Evolutionary conservation across 768 basidiomycete genomes (phyloP).

Genomic region (Tylopilus felleus): DNA sequence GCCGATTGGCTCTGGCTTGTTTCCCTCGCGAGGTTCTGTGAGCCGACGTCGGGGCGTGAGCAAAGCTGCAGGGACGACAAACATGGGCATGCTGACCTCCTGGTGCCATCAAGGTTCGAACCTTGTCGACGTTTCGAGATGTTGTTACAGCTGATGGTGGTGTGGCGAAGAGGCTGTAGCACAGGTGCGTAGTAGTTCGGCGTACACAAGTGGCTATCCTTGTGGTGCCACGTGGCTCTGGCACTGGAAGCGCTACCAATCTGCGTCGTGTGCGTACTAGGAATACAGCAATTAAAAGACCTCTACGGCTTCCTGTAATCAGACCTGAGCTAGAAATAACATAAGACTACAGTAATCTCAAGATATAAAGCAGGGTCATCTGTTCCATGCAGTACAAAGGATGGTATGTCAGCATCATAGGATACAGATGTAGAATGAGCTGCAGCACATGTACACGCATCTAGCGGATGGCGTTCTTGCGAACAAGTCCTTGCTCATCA

Average conservation of each 20-base stretch:
- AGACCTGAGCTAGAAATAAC: neutral
- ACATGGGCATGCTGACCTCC: slow-evolving; percentile 18
- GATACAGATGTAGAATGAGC: slow-evolving; percentile 7
- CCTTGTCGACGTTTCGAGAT: neutral
- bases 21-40: slow-evolving; percentile 55
- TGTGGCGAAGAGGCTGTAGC: neutral
- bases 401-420: slow-evolving; percentile 1
- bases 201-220: too few relatives aligned
- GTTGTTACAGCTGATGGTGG: neutral
- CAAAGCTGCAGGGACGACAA: neutral
- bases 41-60: neutral
- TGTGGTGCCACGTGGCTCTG: neutral
- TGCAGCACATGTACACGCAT: neutral
- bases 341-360: slow-evolving; percentile 7
- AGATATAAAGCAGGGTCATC: slow-evolving; percentile 5
- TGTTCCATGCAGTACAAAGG: slow-evolving; percentile 6
- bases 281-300: neutral
- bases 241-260: neutral
- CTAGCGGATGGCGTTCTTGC: slow-evolving; percentile 28
- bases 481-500: slow-evolving; percentile 19
- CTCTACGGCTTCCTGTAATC: neutral
- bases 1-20: slow-evolving; percentile 64
- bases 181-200: neutral
- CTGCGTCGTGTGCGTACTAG: neutral
- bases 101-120: slow-evolving; percentile 19